Evolutionary conservation across 805 yeast genomes (phyloP), one percentile per base, ranked within the genome.

Genomic region (Starmerella etchellsii): DNA sequence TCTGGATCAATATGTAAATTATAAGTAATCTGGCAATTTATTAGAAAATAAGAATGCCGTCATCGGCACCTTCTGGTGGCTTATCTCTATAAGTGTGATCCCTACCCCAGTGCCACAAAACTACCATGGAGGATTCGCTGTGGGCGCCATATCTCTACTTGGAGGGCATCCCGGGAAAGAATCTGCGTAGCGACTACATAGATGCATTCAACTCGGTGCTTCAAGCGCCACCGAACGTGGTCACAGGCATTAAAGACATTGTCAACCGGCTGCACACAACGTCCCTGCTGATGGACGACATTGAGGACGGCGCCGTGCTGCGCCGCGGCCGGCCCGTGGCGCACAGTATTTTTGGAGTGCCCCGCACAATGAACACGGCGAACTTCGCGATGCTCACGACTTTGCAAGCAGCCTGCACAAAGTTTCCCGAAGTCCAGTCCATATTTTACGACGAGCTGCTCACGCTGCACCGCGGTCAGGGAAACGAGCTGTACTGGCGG

Each of bases 401-500:
- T 1, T 66, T 82, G 60, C 68, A 70, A 42, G 61, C 67, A 43
- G 64, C 76, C 30, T 52, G 60, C 41, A 43, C 53, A 47, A 54
- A 66, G 48, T 54, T 60, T 49, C 52, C 52, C 51, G 30, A 48
- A 49, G 37, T 65, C 59, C 14, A 60, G 64, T 3, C 48, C 58
- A 52, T 76, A 1, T 69, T 76, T 44, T 66, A 73, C 44, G 81
- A 81, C 37, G 95, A 87, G 52, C 66, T 87, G 74, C 58, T 81
- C 39, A 77, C 80, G 53, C 61, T 87, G 42, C 96, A 87, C 56
- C 68, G 80, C 35, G 97, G 97, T 5, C 97, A 87, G 63, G 93
- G 94, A 0, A 60, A 80, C 44, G 97, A 87, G 52, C 68, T 87
- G 18, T 79, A 76, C 58, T 87, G 96, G 95, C 66, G 96, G 47